Conservation (phyloP, 768 basidiomycete genomes). For the Crassisporium funariophilum region DNA sequence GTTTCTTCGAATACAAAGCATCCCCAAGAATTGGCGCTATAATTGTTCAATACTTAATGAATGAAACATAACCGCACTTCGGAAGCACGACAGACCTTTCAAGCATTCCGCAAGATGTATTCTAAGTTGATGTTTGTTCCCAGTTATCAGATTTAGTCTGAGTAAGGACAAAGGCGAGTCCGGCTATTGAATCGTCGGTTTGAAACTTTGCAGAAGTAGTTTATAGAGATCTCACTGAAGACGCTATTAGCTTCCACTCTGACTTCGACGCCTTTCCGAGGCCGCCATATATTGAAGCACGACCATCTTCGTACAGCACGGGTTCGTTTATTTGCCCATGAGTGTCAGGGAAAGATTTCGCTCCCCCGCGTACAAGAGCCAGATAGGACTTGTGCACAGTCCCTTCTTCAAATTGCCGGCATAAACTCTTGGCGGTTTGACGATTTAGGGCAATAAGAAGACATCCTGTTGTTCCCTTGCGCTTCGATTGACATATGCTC, state of each 20-base stretch:
- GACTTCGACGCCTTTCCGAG: slow-evolving; percentile 43
- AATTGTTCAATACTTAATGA: slow-evolving; percentile 1
- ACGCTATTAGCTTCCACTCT: slow-evolving; percentile 60
- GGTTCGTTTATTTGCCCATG: slow-evolving; percentile 38
- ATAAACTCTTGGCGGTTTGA: slow-evolving; percentile 46
- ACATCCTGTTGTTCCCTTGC: slow-evolving; percentile 63
- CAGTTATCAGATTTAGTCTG: slow-evolving; percentile 57
- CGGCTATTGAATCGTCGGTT: slow-evolving; percentile 26
- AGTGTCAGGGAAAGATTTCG: slow-evolving; percentile 42
- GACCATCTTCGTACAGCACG: slow-evolving; percentile 48
- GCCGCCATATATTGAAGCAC: slow-evolving; percentile 40
- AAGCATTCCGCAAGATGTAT: slow-evolving; percentile 58
- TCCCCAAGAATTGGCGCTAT: slow-evolving; percentile 73
- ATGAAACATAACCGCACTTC: neutral
- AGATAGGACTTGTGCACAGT: slow-evolving; percentile 61
- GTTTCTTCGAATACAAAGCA: slow-evolving; percentile 45
- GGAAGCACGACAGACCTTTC: slow-evolving; percentile 36
- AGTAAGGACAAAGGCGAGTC: slow-evolving; percentile 57
- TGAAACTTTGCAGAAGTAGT: neutral
- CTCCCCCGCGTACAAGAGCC: slow-evolving; percentile 60
- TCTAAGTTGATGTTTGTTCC: slow-evolving; percentile 73
- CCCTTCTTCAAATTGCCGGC: slow-evolving; percentile 53
- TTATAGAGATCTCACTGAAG: slow-evolving; percentile 47
- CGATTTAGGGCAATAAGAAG: slow-evolving; percentile 55
- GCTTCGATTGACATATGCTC: neutral